These are phyloP conservation scores for Sistotremastrum suecicum DNA, from an alignment of 768 basidiomycete genomes.

Conservation along the genomic window DNA sequence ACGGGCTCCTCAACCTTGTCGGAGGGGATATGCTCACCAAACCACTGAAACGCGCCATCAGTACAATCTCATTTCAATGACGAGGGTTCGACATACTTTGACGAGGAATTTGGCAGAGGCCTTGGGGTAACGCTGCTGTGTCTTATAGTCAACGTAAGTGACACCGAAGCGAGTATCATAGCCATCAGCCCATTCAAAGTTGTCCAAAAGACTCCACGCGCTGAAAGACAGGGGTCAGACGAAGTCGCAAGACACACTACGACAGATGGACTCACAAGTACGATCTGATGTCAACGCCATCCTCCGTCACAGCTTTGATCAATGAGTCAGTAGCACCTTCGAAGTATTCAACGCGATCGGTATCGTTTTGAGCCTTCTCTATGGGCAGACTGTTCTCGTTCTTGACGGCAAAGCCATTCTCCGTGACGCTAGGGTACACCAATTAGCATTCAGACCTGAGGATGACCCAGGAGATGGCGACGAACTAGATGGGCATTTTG, in stretches of 20 bases:
- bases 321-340: slow-evolving; percentile 39
- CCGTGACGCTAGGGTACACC: slow-evolving; percentile 36
- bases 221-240: slow-evolving; percentile 14
- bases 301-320: slow-evolving; percentile 42
- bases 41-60: too few species aligned
- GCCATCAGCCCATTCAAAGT: slow-evolving; percentile 69
- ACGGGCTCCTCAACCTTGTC: too few species aligned
- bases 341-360: slow-evolving; percentile 57
- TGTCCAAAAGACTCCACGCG: slow-evolving; percentile 37
- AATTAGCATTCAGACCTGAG: not conserved
- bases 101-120: slow-evolving; percentile 43
- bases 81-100: slow-evolving; percentile 24
- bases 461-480: not conserved
- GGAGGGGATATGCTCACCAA: too few species aligned
- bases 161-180: slow-evolving; percentile 56
- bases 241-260: not conserved
- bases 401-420: slow-evolving; percentile 62
- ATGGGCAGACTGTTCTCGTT: slow-evolving; percentile 40
- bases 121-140: slow-evolving; percentile 53
- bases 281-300: slow-evolving; percentile 44
- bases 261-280: slow-evolving; percentile 28
- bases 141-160: slow-evolving; percentile 58
- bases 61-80: too few species aligned
- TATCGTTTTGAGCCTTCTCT: slow-evolving; percentile 39
- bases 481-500: slow-evolving; percentile 40